These are phyloP conservation scores for Tolypocladium tropicale DNA, from an alignment of 2,329 filamentous ascomycete species.

Conservation along the genomic window DNA sequence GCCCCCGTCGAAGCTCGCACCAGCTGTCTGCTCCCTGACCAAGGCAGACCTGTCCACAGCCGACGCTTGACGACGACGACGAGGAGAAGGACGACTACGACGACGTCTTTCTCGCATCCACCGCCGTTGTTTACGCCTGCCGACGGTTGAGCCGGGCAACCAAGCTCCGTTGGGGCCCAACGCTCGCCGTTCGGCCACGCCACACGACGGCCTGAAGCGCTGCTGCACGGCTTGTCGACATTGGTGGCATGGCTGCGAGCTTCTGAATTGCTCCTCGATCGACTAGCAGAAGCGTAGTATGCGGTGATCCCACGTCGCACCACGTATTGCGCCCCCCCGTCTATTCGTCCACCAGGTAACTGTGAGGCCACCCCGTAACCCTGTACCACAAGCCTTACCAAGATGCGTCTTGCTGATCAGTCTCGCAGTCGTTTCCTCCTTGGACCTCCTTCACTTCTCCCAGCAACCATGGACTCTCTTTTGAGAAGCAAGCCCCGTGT, in stretches of 20 bases:
- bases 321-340: background rate
- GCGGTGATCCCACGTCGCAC: background rate
- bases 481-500: conserved; percentile 7
- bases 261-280: background rate
- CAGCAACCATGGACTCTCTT: conserved; percentile 10
- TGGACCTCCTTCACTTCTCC: background rate
- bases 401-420: background rate
- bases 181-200: too few species aligned
- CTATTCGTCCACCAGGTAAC: background rate
- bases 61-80: background rate
- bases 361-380: background rate
- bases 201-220: background rate
- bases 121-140: background rate
- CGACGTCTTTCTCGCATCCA: background rate
- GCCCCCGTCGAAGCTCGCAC: background rate
- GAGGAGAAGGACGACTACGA: background rate
- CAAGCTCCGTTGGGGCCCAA: too few species aligned
- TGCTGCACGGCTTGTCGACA: background rate
- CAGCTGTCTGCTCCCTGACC: background rate
- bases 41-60: background rate
- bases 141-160: background rate
- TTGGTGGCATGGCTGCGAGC: background rate
- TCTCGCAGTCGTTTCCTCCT: background rate
- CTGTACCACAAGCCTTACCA: background rate
- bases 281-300: background rate